These are phyloP conservation scores for Fraxinus dipetala DNA, from an alignment of 305 asterid genomes.

Conservation along the genomic window DNA sequence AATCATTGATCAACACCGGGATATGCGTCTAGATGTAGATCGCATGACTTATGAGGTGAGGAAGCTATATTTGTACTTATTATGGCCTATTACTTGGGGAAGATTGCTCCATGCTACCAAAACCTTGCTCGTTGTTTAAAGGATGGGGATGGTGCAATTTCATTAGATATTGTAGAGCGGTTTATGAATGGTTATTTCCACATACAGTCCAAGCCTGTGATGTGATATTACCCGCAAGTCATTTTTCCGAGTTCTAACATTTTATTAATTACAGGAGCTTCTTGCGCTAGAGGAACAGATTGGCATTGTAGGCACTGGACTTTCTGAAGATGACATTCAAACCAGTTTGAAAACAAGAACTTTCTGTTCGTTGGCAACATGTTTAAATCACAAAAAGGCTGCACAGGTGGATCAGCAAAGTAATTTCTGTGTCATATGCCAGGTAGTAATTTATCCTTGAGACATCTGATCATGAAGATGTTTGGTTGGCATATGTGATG, in stretches of 20 bases:
- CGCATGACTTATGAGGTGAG: constrained; percentile 60
- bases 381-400: constrained; percentile 35
- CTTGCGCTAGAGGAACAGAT: constrained; percentile 72
- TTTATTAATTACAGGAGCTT: constrained; percentile 52
- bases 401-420: constrained; percentile 36
- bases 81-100: neutral
- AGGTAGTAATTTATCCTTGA: constrained; percentile 40
- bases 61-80: neutral
- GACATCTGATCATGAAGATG: neutral
- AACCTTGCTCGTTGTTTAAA: neutral
- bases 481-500: neutral
- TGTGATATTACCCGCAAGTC: neutral
- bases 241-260: constrained; percentile 9
- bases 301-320: constrained; percentile 60
- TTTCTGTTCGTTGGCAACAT: constrained; percentile 32
- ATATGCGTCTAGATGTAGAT: constrained; percentile 93
- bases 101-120: neutral
- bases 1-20: constrained; percentile 67
- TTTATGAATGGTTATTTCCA: neutral
- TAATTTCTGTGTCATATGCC: constrained; percentile 74
- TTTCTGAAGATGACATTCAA: constrained; percentile 38
- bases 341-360: constrained; percentile 39
- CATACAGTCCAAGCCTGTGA: neutral
- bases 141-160: neutral
- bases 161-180: neutral